Conservation (phyloP, 2,329 filamentous ascomycete genomes). For the Xylariaceae sp. region DNA sequence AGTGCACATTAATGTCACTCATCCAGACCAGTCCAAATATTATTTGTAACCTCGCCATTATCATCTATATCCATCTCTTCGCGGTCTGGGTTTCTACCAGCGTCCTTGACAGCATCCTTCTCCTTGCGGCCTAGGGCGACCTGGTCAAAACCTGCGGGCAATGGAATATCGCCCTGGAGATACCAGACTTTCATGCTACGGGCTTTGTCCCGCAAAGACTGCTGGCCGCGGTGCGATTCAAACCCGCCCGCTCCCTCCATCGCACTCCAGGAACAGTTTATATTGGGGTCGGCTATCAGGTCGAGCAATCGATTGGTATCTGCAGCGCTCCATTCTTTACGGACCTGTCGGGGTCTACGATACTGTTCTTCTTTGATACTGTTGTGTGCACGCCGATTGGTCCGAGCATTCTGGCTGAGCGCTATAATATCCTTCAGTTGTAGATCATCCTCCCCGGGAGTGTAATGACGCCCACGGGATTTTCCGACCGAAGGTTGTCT, state of each 20-base stretch:
- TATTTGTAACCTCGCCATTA: constrained; percentile 44
- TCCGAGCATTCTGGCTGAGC: constrained; percentile 26
- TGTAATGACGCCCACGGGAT: no score
- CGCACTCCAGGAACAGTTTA: constrained; percentile 42
- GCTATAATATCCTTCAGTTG: constrained; percentile 18
- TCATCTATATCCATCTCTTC: constrained; percentile 50
- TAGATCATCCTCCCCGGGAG: no score
- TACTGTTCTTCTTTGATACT: no score
- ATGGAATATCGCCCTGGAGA: constrained; percentile 46
- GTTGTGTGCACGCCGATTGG: constrained; percentile 17
- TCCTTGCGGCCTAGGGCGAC: constrained; percentile 57
- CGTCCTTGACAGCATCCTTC: constrained; percentile 41
- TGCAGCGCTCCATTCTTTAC: constrained; percentile 45
- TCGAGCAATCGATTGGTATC: constrained; percentile 48
- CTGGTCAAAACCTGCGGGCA: constrained; percentile 54
- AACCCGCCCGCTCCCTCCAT: constrained; percentile 45
- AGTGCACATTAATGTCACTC: neutral
- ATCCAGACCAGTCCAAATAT: constrained; percentile 21
- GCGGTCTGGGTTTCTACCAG: constrained; percentile 54
- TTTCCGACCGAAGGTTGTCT: constrained; percentile 1
- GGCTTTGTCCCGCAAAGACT: constrained; percentile 61
- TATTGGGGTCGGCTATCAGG: constrained; percentile 42
- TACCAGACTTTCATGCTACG: constrained; percentile 58
- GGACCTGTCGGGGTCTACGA: constrained; percentile 34
- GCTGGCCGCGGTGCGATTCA: constrained; percentile 52